Evolutionary conservation across 768 basidiomycete genomes (phyloP).

Genomic region (Calocybe gangraenosa): DNA sequence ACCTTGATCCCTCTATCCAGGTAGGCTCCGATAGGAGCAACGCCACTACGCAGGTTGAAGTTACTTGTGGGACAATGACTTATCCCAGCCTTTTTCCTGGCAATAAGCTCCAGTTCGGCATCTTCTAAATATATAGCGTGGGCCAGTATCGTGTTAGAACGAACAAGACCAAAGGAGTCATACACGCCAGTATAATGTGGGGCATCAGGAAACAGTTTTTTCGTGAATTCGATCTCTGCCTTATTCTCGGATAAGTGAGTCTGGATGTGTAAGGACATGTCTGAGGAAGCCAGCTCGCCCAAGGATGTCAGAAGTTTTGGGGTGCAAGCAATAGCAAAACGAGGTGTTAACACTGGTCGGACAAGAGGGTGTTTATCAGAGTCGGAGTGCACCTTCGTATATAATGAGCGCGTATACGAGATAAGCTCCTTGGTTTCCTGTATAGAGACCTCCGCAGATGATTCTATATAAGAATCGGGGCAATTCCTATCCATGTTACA

Average conservation of each 20-base stretch:
- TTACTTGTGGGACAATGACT: constrained; percentile 96
- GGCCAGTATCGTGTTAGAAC: constrained; percentile 78
- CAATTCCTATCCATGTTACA: constrained; percentile 85
- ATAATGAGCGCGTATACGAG: constrained; percentile 58
- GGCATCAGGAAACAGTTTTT: constrained; percentile 59
- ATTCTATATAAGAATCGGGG: constrained; percentile 67
- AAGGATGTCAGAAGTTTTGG: constrained; percentile 59
- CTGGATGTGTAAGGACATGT: constrained; percentile 72
- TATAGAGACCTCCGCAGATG: constrained; percentile 55
- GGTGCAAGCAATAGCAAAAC: constrained; percentile 94
- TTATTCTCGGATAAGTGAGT: constrained; percentile 90
- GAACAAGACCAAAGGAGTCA: constrained; percentile 70
- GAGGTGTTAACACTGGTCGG: constrained; percentile 88
- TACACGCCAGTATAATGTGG: constrained; percentile 78
- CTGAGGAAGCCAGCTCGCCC: constrained; percentile 53
- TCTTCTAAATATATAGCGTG: constrained; percentile 81
- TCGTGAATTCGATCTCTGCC: constrained; percentile 64
- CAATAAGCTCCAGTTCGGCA: constrained; percentile 70
- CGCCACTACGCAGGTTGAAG: constrained; percentile 84
- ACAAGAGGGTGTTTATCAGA: constrained; percentile 51
- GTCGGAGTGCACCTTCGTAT: constrained; percentile 18
- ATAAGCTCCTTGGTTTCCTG: constrained; percentile 62
- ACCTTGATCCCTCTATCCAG: constrained; percentile 88
- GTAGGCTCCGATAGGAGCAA: constrained; percentile 73
- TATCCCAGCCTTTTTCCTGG: constrained; percentile 62